Evolutionary conservation across 192 early-diverging fungal genomes (phyloP).

Genomic region (Phlyctochytrium planicorne): DNA sequence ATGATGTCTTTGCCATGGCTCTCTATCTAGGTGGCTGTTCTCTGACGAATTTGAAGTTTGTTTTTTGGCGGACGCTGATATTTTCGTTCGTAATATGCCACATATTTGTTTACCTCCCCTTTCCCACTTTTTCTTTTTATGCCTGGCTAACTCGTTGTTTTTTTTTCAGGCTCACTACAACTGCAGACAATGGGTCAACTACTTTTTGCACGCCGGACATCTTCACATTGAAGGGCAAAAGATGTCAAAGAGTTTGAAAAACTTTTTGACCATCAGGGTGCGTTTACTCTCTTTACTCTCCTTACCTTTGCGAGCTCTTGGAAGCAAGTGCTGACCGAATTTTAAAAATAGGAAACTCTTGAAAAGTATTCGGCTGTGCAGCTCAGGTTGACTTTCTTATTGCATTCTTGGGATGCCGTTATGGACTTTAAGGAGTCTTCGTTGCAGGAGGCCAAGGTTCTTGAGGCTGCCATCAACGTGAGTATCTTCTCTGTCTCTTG

Average conservation of each 20-base stretch:
- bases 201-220: constrained; percentile 97
- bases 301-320: no score
- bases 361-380: constrained; percentile 76
- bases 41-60: no score
- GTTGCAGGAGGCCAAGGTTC: constrained; percentile 73
- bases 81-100: constrained; percentile 11
- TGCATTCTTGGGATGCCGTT: constrained; percentile 82
- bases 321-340: constrained; percentile 9
- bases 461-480: constrained; percentile 77
- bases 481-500: constrained; percentile 20
- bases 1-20: no score
- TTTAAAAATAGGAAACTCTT: constrained; percentile 62
- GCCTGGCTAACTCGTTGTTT: constrained; percentile 22
- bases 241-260: constrained; percentile 98
- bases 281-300: no score
- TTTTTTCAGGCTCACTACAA: constrained; percentile 87
- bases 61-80: neutral
- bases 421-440: constrained; percentile 79
- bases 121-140: neutral
- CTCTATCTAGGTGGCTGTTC: no score
- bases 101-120: constrained; percentile 2
- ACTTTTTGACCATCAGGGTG: constrained; percentile 90
- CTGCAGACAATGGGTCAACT: constrained; percentile 96
- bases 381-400: constrained; percentile 86
- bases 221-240: constrained; percentile 93